Evolutionary conservation across 257 asterid species (phyloP).

Genomic region (Avicennia marina): DNA sequence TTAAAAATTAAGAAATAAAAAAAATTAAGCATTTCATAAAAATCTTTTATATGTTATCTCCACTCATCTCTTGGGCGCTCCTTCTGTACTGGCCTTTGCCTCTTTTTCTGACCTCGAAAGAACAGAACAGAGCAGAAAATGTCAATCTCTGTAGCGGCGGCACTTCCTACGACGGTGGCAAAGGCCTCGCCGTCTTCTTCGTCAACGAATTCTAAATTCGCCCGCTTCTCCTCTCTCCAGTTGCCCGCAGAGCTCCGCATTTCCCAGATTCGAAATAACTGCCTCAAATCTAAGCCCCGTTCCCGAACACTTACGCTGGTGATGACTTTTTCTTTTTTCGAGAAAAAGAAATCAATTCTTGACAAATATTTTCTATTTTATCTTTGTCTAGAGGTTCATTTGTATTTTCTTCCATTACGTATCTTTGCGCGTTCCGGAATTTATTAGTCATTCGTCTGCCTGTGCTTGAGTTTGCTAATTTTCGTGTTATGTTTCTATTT

Average conservation of each 20-base stretch:
- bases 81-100: slow-evolving; percentile 10
- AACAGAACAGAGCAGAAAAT: slow-evolving; percentile 33
- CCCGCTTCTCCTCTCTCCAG: slow-evolving; percentile 50
- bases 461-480: too few relatives aligned
- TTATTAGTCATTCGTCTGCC: too few relatives aligned
- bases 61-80: slow-evolving; percentile 8
- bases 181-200: slow-evolving; percentile 30
- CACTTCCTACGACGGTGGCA: slow-evolving; percentile 15
- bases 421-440: too few relatives aligned
- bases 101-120: not conserved
- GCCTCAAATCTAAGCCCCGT: slow-evolving; percentile 24
- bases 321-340: slow-evolving; percentile 6
- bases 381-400: not conserved
- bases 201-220: slow-evolving; percentile 25
- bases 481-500: too few relatives aligned
- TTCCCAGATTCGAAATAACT: slow-evolving; percentile 29
- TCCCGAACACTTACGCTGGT: slow-evolving; percentile 46
- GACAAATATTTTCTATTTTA: not conserved
- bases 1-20: too few relatives aligned
- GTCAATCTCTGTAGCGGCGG: slow-evolving; percentile 61
- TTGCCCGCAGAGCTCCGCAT: slow-evolving; percentile 42
- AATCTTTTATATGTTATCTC: slow-evolving; percentile 8
- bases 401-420: too few relatives aligned
- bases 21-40: too few relatives aligned
- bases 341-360: not conserved